Evolutionary conservation across 2,329 filamentous ascomycete species (phyloP), one percentile per base, ranked within the genome.

Genomic region (Nemania bipapillata): DNA sequence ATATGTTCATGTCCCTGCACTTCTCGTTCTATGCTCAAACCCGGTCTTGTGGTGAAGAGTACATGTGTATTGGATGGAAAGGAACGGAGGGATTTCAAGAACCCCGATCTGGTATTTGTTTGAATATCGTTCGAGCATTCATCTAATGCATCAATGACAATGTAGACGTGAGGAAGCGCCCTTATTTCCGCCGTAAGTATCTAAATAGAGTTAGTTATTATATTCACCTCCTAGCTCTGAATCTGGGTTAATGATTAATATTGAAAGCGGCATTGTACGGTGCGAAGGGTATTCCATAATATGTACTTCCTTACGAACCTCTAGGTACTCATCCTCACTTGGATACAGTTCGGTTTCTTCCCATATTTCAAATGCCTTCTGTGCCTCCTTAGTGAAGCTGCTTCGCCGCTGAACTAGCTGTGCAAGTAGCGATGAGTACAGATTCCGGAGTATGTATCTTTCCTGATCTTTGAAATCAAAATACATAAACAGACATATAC

Each of bases 61-160:
- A 54, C 37, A 26, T 47, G 57, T 7, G 57, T 57, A 30, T 65
- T 65, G 15, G 47, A 22, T 1, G 63, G 63, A 26, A 65, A 55
- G 20, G 12, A 40, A 30, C 56, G 55, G 15, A 60, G 32, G 20
- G 63, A 45, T 47, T 49, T 53, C 26, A 65, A 28, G 47, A 65
- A 32, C 32, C 22, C 26, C 15, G 55, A 42, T 35, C 45, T 59
- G n/a, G 55, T 65, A 26, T 11, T 35, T 15, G 55, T 56, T 15
- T 28, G 40, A 35, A 20, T 17, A 7, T 65, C 55, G n/a, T 42
- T 24, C 24, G 22, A 15, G 49, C 55, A 65, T 60, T 65, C 63
- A 50, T 60, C 63, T 26, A 65, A 49, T 22, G 61, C 61, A 50
- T 64, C 61, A 35, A 65, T 54, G 30, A 65, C 42, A 22, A 65